These are phyloP conservation scores for Pseudoscleropodium purum DNA, from an alignment of 225 moss, liverwort and hornwort species.

Conservation along the genomic window DNA sequence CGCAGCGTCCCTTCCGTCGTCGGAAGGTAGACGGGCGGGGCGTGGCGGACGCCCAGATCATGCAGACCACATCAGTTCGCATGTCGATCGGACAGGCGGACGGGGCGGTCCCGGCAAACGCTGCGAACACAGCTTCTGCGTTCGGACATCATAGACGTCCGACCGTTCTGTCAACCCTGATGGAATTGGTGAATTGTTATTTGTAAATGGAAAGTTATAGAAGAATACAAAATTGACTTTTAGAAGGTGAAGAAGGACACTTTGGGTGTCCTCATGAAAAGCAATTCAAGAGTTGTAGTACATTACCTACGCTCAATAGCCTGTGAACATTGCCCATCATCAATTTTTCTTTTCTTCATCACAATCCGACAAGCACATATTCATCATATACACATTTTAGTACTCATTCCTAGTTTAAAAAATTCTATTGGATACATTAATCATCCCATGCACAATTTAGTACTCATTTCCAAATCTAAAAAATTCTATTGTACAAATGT, in stretches of 20 bases:
- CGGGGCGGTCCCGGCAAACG: no score
- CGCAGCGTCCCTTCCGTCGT: no score
- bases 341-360: background rate
- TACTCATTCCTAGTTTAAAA: no score
- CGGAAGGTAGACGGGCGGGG: no score
- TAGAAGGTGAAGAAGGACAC: background rate
- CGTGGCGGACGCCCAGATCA: no score
- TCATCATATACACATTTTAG: background rate
- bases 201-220: background rate
- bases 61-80: no score
- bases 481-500: background rate
- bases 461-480: background rate
- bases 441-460: background rate
- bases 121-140: no score
- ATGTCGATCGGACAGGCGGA: no score
- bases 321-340: background rate
- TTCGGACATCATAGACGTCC: no score
- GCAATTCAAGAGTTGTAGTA: background rate
- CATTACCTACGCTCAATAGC: background rate
- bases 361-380: background rate
- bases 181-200: no score
- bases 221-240: background rate
- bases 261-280: background rate
- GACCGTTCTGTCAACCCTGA: no score
- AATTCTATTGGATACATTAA: no score